Percentiles rank a stretch among this genome's conserved stretches.
phyloP scores from a whole-genome alignment of 345 rosid genomes.

The Lepidium africanum region DNA sequence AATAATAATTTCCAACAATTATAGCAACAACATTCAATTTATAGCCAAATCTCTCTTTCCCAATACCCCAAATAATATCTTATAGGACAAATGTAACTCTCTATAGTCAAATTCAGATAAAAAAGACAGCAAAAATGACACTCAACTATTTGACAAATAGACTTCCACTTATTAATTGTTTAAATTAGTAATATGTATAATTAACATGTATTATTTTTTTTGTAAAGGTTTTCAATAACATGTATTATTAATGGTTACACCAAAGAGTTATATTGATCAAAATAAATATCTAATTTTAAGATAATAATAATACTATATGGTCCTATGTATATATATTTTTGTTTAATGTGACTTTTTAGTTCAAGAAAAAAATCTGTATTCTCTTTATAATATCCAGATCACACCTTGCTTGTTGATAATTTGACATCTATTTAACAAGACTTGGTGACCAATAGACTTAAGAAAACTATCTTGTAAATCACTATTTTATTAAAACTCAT shows the following conservation, averaged over 20 bases:
- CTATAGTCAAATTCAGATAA: too few relatives aligned
- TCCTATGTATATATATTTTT: neutral
- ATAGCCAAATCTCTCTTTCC: too few relatives aligned
- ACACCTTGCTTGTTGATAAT: neutral
- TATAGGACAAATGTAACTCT: too few relatives aligned
- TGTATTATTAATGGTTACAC: neutral
- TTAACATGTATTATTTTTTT: neutral
- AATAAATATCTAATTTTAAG: neutral
- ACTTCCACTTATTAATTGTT: too few relatives aligned
- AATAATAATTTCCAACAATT: too few relatives aligned
- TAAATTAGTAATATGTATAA: neutral
- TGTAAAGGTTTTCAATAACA: neutral
- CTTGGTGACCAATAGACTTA: conserved; percentile 5
- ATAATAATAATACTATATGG: neutral
- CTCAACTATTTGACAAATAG: too few relatives aligned
- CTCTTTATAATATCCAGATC: neutral
- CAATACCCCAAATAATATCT: too few relatives aligned
- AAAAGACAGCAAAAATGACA: too few relatives aligned
- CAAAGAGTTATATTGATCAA: neutral
- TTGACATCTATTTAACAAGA: neutral
- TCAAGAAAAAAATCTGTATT: neutral
- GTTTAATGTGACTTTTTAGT: neutral
- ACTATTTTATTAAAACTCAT: neutral
- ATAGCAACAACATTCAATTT: too few relatives aligned
- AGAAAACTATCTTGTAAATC: neutral